Evolutionary conservation across 2,329 filamentous ascomycete genomes (phyloP).

Genomic region (Alternaria sp.): DNA sequence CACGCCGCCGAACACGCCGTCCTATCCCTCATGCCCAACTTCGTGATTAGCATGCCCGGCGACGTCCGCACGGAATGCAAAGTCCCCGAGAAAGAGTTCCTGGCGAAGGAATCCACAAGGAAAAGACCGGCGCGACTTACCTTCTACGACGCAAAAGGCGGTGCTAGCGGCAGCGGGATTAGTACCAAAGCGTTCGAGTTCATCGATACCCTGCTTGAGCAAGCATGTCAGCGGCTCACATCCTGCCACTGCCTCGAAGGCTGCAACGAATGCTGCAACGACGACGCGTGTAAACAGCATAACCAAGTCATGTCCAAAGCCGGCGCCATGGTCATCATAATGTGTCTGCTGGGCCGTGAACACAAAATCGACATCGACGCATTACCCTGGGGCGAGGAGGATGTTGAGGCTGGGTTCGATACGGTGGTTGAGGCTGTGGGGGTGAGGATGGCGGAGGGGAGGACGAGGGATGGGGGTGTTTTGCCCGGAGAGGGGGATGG

Average conservation of each 20-base stretch:
- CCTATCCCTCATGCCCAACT: constrained; percentile 84
- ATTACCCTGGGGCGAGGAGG: constrained; percentile 85
- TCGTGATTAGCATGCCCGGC: constrained; percentile 86
- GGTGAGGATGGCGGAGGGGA: constrained; percentile 57
- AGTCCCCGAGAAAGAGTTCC: constrained; percentile 84
- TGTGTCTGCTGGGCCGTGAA: constrained; percentile 73
- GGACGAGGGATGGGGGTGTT: constrained; percentile 31
- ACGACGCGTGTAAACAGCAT: constrained; percentile 80
- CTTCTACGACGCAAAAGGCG: constrained; percentile 95
- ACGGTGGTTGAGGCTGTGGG: constrained; percentile 78
- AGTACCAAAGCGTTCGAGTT: constrained; percentile 95
- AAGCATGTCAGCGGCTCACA: constrained; percentile 78
- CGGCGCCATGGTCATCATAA: constrained; percentile 81
- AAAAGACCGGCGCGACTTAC: constrained; percentile 88
- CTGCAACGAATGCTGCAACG: constrained; percentile 89
- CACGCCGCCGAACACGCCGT: constrained; percentile 95
- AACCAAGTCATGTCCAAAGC: constrained; percentile 96
- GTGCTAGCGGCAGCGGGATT: constrained; percentile 81
- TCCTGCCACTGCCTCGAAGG: constrained; percentile 78
- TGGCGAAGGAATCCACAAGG: constrained; percentile 69
- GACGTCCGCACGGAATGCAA: constrained; percentile 97
- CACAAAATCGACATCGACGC: constrained; percentile 80
- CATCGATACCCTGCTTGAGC: constrained; percentile 75
- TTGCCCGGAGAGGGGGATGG: constrained; percentile 62
- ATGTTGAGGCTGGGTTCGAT: constrained; percentile 74